phyloP scores from a whole-genome alignment of 306 rosid species.

The Morella rubra region DNA sequence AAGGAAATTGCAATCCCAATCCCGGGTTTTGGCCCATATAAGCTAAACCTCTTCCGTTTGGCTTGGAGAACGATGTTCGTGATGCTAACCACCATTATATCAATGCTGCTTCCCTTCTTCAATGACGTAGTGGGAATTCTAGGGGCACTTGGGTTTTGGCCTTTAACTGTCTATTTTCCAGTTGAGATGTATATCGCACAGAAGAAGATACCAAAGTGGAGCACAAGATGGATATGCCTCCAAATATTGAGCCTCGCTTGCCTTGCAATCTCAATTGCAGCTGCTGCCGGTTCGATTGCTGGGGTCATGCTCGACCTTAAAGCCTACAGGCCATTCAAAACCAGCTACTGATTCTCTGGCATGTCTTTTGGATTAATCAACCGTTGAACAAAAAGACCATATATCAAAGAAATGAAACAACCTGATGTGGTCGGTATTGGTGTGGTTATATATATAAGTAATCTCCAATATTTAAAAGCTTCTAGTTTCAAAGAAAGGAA shows the following conservation, averaged over 20 bases:
- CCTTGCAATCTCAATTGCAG: conserved; percentile 44
- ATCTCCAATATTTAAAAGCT: no score
- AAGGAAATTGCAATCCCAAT: conserved; percentile 47
- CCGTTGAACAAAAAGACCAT: not conserved
- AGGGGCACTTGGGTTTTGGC: conserved; percentile 86
- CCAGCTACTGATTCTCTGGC: conserved; percentile 30
- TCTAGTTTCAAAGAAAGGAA: no score
- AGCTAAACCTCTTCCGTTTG: conserved; percentile 50
- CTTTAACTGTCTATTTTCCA: conserved; percentile 70
- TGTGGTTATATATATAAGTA: not conserved
- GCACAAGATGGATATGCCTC: conserved; percentile 62
- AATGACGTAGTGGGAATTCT: conserved; percentile 77
- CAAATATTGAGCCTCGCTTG: conserved; percentile 54
- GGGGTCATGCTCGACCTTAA: conserved; percentile 61
- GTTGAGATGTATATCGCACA: conserved; percentile 73
- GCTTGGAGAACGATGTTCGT: conserved; percentile 69
- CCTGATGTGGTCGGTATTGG: conserved; percentile 4
- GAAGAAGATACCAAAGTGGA: conserved; percentile 74
- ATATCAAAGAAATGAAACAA: conserved; percentile 5
- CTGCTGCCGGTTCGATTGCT: conserved; percentile 73
- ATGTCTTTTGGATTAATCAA: not conserved
- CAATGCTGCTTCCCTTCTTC: conserved; percentile 84
- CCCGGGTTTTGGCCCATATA: conserved; percentile 39
- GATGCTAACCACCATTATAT: conserved; percentile 50
- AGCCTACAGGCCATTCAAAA: conserved; percentile 55